Evolutionary conservation across 805 yeast genomes (phyloP).

Genomic region (Wickerhamiella siamensis): DNA sequence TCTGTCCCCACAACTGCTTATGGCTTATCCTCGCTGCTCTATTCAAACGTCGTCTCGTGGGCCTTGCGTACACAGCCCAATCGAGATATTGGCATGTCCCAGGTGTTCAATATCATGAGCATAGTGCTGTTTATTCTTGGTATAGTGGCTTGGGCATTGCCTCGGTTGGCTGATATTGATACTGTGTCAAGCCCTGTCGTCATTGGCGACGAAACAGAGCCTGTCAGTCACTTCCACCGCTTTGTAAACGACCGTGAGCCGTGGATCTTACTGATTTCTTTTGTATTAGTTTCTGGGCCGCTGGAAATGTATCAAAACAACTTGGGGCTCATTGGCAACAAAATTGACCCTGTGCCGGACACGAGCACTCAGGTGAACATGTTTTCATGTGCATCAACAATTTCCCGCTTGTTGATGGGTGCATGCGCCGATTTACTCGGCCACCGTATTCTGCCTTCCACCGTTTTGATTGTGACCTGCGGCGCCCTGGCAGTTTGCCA

Average conservation of each 20-base stretch:
- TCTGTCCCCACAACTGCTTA: conserved; percentile 79
- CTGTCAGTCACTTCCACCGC: conserved; percentile 14
- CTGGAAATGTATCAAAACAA: conserved; percentile 74
- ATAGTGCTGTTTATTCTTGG: conserved; percentile 17
- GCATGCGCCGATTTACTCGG: conserved; percentile 48
- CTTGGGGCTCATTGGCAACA: conserved; percentile 55
- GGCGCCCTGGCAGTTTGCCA: conserved; percentile 29
- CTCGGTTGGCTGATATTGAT: conserved; percentile 14
- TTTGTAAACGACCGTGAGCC: conserved; percentile 22
- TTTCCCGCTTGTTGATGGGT: conserved; percentile 54
- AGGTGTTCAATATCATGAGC: conserved; percentile 15
- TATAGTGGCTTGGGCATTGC: conserved; percentile 16
- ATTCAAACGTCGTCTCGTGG: conserved; percentile 39
- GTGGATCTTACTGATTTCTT: conserved; percentile 46
- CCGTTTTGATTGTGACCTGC: conserved; percentile 21
- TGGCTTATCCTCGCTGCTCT: conserved; percentile 68
- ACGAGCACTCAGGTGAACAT: conserved; percentile 34
- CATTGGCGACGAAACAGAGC: neutral
- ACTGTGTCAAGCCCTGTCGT: neutral
- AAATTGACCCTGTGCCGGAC: conserved; percentile 23
- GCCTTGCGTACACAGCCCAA: neutral
- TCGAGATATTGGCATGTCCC: neutral
- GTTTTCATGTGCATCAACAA: conserved; percentile 55
- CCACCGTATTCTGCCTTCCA: conserved; percentile 19
- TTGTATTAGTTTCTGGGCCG: conserved; percentile 65